Conservation (phyloP, 331 rosid genomes). For the Malus hybrid region DNA sequence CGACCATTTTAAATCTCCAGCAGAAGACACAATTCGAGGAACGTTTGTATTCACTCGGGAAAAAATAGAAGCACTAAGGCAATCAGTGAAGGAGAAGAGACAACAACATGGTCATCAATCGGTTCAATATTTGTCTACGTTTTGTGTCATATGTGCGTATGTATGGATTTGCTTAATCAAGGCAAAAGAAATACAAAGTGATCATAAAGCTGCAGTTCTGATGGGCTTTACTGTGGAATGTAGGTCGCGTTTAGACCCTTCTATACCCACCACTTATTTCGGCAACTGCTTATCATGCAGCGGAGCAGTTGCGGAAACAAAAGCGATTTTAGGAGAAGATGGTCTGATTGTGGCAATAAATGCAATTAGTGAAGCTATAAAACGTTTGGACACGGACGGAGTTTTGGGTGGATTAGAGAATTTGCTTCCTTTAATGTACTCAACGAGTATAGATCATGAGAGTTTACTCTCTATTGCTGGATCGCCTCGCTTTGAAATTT, state of each 20-base stretch:
- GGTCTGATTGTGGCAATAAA: constrained; percentile 13
- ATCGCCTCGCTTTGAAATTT: constrained; percentile 32
- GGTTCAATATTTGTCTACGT: constrained; percentile 21
- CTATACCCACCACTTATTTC: constrained; percentile 21
- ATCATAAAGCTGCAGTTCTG: neutral
- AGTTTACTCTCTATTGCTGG: constrained; percentile 13
- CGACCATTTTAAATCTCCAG: neutral
- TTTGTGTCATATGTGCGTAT: constrained; percentile 17
- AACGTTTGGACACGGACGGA: neutral
- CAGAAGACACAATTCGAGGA: constrained; percentile 1
- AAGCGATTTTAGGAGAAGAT: constrained; percentile 1
- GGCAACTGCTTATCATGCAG: constrained; percentile 28
- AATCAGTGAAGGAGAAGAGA: neutral
- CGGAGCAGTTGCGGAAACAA: neutral
- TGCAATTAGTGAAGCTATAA: constrained; percentile 11
- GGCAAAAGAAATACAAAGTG: neutral
- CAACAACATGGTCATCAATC: neutral
- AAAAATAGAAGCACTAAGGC: constrained; percentile 7
- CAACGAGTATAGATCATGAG: no score
- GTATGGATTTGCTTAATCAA: constrained; percentile 22
- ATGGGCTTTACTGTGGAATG: constrained; percentile 7
- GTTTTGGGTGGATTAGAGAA: constrained; percentile 12
- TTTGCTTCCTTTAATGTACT: neutral
- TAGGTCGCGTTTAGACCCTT: constrained; percentile 26
- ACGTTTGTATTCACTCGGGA: constrained; percentile 1